Percentiles rank a stretch among this genome's conserved stretches.
Evolutionary conservation across 139 green algal species (phyloP).

Genomic region (Spirogloea muscicola): DNA sequence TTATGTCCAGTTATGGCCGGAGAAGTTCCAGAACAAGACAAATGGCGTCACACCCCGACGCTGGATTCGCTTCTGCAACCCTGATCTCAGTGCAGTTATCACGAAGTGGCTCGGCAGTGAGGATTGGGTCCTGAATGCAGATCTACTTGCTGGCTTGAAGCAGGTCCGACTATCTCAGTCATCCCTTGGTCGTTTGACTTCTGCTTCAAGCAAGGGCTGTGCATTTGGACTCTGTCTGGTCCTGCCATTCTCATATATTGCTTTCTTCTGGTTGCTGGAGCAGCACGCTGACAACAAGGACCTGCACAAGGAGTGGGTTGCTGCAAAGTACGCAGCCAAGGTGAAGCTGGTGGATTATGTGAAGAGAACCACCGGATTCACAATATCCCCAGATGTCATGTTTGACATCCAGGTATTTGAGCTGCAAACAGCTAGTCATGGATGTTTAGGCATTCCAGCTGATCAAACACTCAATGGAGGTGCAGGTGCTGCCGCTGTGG

Average conservation of each 20-base stretch:
- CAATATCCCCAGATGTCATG: conserved; percentile 59
- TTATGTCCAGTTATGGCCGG: conserved; percentile 71
- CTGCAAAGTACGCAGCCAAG: conserved; percentile 84
- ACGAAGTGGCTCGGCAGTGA: conserved; percentile 79
- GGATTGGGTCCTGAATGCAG: conserved; percentile 72
- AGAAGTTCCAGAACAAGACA: conserved; percentile 99
- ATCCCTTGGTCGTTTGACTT: background rate
- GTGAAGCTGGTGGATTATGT: conserved; percentile 67
- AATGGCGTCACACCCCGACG: conserved; percentile 88
- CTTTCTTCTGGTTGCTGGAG: background rate
- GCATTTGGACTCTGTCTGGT: background rate
- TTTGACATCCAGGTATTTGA: conserved; percentile 88
- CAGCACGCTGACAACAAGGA: conserved; percentile 70
- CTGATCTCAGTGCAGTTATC: conserved; percentile 77
- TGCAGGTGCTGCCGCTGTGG: too few relatives aligned
- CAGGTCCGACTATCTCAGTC: conserved; percentile 1
- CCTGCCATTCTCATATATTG: background rate
- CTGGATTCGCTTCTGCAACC: conserved; percentile 98
- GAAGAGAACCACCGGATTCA: conserved; percentile 67
- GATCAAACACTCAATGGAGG: too few relatives aligned
- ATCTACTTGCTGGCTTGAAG: conserved; percentile 44
- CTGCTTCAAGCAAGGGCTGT: background rate
- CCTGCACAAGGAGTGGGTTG: conserved; percentile 79
- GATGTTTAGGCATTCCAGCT: too few relatives aligned
- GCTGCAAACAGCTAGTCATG: too few relatives aligned